Conservation (phyloP, 106 monocot genomes). For the Dioscorea zingiberensis region DNA sequence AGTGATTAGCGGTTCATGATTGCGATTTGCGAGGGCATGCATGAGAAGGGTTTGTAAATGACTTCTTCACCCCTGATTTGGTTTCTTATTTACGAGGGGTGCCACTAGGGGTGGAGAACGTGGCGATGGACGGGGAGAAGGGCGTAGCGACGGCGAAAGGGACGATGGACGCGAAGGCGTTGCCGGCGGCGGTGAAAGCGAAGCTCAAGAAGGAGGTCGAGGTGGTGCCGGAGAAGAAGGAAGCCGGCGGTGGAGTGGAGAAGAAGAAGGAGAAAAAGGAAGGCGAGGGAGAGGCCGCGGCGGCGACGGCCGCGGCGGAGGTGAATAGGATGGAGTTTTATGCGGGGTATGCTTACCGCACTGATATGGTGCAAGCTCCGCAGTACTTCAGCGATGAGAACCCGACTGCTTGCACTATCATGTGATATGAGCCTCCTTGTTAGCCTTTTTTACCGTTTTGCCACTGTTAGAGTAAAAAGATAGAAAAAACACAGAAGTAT, state of each 20-base stretch:
- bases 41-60: too few species aligned
- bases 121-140: constrained; percentile 38
- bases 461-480: too few species aligned
- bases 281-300: constrained; percentile 1
- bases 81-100: not conserved
- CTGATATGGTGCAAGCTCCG: constrained; percentile 42
- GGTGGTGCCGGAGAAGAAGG: not conserved
- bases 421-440: constrained; percentile 66
- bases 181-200: constrained; percentile 17
- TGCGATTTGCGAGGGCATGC: too few species aligned
- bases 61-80: too few species aligned
- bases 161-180: constrained; percentile 52
- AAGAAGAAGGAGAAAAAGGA: constrained; percentile 4
- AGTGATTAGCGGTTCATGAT: too few species aligned
- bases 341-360: constrained; percentile 4
- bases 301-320: constrained; percentile 10
- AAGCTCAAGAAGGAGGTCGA: constrained; percentile 18
- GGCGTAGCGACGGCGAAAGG: constrained; percentile 65
- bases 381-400: constrained; percentile 95
- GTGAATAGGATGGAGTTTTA: constrained; percentile 41
- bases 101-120: constrained; percentile 56
- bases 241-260: constrained; percentile 3
- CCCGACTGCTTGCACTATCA: constrained; percentile 81
- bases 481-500: too few species aligned
- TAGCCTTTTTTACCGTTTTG: too few species aligned